Conservation (phyloP, 768 basidiomycete genomes). For the Suillus occidentalis region DNA sequence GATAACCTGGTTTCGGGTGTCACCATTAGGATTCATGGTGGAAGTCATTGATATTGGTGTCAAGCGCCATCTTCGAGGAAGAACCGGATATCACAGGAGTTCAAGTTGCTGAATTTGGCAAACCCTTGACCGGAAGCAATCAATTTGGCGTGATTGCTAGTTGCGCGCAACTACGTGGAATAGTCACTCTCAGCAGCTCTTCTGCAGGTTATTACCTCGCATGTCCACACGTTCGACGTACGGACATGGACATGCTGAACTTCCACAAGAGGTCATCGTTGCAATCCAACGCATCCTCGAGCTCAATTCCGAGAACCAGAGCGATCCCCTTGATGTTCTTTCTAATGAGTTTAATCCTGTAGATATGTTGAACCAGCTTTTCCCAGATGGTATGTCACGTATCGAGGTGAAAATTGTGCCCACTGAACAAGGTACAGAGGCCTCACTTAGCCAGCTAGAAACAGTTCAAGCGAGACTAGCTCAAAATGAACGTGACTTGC, state of each 20-base stretch:
- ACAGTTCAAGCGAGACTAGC: conserved; percentile 67
- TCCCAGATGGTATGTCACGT: conserved; percentile 70
- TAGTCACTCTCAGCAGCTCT: neutral
- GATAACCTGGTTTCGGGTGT: conserved; percentile 57
- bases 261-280: conserved; percentile 66
- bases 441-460: conserved; percentile 70
- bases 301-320: conserved; percentile 40
- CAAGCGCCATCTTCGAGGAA: neutral
- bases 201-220: conserved; percentile 1
- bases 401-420: conserved; percentile 3
- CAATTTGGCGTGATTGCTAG: neutral
- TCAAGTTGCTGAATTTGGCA: conserved; percentile 7
- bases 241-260: conserved; percentile 38
- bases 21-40: conserved; percentile 30
- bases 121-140: conserved; percentile 5
- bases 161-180: neutral
- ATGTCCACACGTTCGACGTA: conserved; percentile 1
- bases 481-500: conserved; percentile 67
- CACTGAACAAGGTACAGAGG: conserved; percentile 48
- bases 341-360: conserved; percentile 57
- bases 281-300: conserved; percentile 73
- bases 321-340: conserved; percentile 59
- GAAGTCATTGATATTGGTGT: neutral
- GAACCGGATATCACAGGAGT: neutral
- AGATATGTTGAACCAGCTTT: conserved; percentile 57